A percentile compares a stretch with the other conserved stretches of the same genome.
phyloP scores from a whole-genome alignment of 805 yeast genomes.

The Debaryomyces castellii region DNA sequence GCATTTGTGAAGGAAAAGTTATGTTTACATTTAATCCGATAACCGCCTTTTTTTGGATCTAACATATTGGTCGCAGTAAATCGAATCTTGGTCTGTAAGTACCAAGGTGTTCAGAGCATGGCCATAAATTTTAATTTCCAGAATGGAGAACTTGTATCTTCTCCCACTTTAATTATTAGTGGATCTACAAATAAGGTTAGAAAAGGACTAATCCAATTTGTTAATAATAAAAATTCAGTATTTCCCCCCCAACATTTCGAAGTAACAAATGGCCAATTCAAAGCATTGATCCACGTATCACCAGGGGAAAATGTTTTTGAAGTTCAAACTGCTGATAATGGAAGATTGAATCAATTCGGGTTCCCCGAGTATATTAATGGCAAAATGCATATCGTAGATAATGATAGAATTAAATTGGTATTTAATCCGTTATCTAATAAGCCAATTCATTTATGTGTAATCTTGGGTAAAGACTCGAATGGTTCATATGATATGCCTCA shows the following conservation, averaged over 20 bases:
- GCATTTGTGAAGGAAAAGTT: no score
- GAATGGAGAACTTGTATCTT: conserved; percentile 37
- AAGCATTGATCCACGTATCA: conserved; percentile 67
- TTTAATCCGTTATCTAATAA: conserved; percentile 61
- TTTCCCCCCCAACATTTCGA: conserved; percentile 76
- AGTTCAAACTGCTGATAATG: conserved; percentile 49
- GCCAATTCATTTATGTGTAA: conserved; percentile 77
- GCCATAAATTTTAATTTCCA: conserved; percentile 31
- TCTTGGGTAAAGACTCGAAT: conserved; percentile 76
- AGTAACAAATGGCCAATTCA: conserved; percentile 63
- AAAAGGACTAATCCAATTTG: conserved; percentile 30
- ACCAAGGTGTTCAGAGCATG: conserved; percentile 9
- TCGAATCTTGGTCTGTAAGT: no score
- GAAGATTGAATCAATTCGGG: conserved; percentile 27
- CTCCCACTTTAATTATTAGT: conserved; percentile 37
- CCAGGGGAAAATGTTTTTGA: conserved; percentile 64
- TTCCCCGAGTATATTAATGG: conserved; percentile 16
- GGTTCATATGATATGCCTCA: conserved; percentile 68
- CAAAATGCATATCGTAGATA: conserved; percentile 20
- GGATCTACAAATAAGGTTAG: conserved; percentile 21
- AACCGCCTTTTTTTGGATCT: no score
- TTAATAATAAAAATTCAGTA: conserved; percentile 31
- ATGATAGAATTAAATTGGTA: conserved; percentile 19
- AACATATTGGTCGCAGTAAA: neutral
- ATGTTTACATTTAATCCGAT: no score